phyloP scores from a whole-genome alignment of 1,139 yeast species.

The Casaregolazyma suthepensis region DNA sequence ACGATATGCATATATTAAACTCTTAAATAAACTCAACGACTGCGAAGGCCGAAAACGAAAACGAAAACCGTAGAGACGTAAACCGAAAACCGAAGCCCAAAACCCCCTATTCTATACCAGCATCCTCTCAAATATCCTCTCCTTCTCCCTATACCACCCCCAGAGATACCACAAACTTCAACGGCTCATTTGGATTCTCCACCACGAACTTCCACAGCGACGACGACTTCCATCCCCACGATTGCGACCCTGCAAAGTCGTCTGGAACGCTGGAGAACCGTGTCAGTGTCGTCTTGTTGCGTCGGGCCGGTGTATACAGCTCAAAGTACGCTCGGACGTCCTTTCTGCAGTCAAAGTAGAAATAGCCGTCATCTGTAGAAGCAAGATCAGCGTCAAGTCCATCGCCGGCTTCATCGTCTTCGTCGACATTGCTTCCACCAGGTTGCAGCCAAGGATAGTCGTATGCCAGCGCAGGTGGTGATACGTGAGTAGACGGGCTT shows the following conservation, averaged over 20 bases:
- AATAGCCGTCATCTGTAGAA: neutral
- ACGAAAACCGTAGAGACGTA: too few relatives aligned
- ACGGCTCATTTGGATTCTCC: conserved; percentile 36
- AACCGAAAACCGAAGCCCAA: too few relatives aligned
- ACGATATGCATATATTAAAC: too few relatives aligned
- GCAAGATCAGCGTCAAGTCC: neutral
- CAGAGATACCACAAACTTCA: conserved; percentile 45
- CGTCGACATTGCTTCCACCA: neutral
- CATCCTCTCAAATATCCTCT: neutral
- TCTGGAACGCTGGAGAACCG: conserved; percentile 49
- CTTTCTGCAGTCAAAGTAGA: conserved; percentile 37
- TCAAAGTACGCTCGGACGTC: conserved; percentile 44
- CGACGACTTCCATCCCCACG: conserved; percentile 53
- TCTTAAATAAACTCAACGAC: too few relatives aligned
- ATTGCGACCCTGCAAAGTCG: conserved; percentile 44
- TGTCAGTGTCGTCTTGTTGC: conserved; percentile 40
- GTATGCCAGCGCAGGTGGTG: neutral
- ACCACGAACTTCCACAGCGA: conserved; percentile 44
- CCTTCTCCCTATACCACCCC: conserved; percentile 41
- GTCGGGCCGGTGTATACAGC: conserved; percentile 46
- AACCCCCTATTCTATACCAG: neutral
- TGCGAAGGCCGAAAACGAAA: too few relatives aligned
- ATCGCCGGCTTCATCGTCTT: neutral
- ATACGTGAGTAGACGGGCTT: neutral
- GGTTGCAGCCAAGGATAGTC: neutral